Conservation (phyloP, 2,329 filamentous ascomycete genomes). For the Curvularia hawaiiensis region DNA sequence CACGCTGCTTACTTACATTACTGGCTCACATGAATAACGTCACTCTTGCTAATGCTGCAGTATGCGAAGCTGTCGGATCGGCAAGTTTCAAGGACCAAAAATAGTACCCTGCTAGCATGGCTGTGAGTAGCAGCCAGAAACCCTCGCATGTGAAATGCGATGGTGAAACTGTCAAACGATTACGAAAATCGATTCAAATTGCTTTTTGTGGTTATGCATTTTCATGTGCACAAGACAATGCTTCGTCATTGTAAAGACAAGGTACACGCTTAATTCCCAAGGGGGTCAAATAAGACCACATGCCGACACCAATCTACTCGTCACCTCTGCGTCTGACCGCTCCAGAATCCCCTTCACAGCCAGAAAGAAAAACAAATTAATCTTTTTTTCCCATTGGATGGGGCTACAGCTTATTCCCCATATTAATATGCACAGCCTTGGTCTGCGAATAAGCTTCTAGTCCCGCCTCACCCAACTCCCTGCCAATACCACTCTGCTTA, state of each 20-base stretch:
- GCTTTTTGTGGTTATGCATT: not conserved
- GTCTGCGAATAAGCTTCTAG: slow-evolving; percentile 8
- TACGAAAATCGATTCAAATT: not conserved
- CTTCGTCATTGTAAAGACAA: not conserved
- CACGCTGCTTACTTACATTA: not conserved
- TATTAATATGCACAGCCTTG: slow-evolving; percentile 11
- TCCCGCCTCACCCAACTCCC: slow-evolving; percentile 9
- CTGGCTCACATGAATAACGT: not conserved
- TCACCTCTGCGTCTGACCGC: not conserved
- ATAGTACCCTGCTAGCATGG: not conserved
- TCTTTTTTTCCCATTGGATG: not conserved
- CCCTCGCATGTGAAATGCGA: not conserved
- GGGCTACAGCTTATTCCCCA: slow-evolving; percentile 8
- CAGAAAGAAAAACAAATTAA: not conserved
- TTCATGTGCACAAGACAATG: not conserved
- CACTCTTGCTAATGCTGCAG: not conserved
- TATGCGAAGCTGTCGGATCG: not conserved
- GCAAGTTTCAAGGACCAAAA: not conserved
- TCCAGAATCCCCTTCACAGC: not conserved
- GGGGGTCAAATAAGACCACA: not conserved
- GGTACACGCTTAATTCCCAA: not conserved
- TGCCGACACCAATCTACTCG: not conserved
- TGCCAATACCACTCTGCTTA: slow-evolving; percentile 10
- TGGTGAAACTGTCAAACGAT: not conserved
- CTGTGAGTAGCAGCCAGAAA: not conserved